phyloP scores from a whole-genome alignment of 2,329 filamentous ascomycete genomes.

The Cercospora zeina region DNA sequence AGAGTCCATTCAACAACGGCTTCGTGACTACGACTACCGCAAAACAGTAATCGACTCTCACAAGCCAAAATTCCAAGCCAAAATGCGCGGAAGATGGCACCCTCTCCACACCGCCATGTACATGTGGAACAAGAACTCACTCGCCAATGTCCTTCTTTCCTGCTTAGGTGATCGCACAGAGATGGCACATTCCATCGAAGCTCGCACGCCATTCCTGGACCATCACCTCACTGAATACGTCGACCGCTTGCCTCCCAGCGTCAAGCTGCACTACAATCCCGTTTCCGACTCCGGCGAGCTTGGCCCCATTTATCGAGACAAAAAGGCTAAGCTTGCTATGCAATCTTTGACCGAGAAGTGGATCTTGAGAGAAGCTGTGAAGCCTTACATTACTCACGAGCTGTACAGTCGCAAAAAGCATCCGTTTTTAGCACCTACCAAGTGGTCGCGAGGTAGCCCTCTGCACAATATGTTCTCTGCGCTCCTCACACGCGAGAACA shows the following conservation, averaged over 20 bases:
- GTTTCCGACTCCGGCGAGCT: not conserved
- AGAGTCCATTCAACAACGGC: slow-evolving; percentile 1
- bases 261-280: slow-evolving; percentile 41
- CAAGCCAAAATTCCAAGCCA: not conserved
- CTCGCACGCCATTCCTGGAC: slow-evolving; percentile 46
- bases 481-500: slow-evolving; percentile 32
- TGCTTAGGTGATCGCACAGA: slow-evolving; percentile 50
- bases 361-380: slow-evolving; percentile 33
- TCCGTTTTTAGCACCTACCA: slow-evolving; percentile 31
- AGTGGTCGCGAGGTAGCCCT: slow-evolving; percentile 27
- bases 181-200: slow-evolving; percentile 48
- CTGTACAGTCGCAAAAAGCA: slow-evolving; percentile 33
- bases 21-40: slow-evolving; percentile 24
- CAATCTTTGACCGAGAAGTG: slow-evolving; percentile 32
- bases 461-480: slow-evolving; percentile 26
- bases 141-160: slow-evolving; percentile 46
- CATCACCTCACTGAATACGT: slow-evolving; percentile 45
- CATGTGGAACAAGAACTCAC: slow-evolving; percentile 42
- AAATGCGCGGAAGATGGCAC: slow-evolving; percentile 44
- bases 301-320: slow-evolving; percentile 18
- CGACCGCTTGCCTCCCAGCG: slow-evolving; percentile 42
- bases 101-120: slow-evolving; percentile 46
- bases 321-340: slow-evolving; percentile 50
- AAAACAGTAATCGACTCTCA: no score
- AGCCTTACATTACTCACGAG: slow-evolving; percentile 34